These are phyloP conservation scores for Somion occarium DNA, from an alignment of 1,284 basidiomycete genomes.

Conservation along the genomic window DNA sequence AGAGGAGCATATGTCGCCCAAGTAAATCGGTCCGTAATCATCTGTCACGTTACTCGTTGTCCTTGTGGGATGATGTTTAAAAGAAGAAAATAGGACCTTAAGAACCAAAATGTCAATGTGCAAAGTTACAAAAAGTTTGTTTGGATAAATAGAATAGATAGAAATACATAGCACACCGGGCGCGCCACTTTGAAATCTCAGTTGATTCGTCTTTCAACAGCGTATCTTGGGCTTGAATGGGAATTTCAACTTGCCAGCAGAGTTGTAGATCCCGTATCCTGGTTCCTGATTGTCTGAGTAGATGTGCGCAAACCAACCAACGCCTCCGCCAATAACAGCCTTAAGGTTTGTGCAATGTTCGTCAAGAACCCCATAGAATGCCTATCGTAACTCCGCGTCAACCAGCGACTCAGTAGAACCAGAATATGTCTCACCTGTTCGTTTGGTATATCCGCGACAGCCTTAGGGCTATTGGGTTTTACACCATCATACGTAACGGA, in stretches of 20 bases:
- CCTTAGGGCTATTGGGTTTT: slow-evolving; percentile 47
- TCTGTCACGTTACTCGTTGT: background rate
- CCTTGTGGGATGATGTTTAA: background rate
- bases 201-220: slow-evolving; percentile 23
- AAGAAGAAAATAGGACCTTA: too few species aligned
- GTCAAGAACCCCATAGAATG: slow-evolving; percentile 62
- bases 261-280: slow-evolving; percentile 61
- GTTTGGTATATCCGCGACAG: slow-evolving; percentile 51
- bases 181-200: too few species aligned
- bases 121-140: too few species aligned
- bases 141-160: background rate
- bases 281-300: slow-evolving; percentile 64
- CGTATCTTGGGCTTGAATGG: slow-evolving; percentile 36
- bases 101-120: too few species aligned
- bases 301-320: slow-evolving; percentile 80
- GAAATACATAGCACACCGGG: background rate
- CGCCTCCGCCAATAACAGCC: slow-evolving; percentile 48
- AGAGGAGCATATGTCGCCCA: background rate
- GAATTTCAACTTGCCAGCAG: slow-evolving; percentile 47
- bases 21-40: background rate
- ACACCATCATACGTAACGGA: slow-evolving; percentile 54
- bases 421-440: slow-evolving; percentile 58
- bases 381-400: slow-evolving; percentile 27
- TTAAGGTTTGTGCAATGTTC: slow-evolving; percentile 59
- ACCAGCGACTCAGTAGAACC: background rate